A percentile compares a stretch with the other conserved stretches of the same genome.
Conservation (phyloP, 192 early-diverging fungal genomes). For the Coemansia sp. region DNA sequence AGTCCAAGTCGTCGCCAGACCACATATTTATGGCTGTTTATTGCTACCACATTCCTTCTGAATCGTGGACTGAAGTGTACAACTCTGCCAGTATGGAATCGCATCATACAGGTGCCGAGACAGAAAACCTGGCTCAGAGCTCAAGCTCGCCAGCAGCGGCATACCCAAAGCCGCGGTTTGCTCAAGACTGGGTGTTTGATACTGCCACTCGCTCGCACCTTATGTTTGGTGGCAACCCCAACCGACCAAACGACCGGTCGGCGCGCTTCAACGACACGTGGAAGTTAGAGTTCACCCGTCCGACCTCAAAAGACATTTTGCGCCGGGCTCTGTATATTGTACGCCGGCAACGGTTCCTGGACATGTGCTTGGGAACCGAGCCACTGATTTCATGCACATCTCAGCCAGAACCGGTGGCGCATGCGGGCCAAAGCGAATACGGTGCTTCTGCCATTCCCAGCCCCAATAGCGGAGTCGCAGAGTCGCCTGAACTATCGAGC, state of each 20-base stretch:
- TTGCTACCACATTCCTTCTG: constrained; percentile 55
- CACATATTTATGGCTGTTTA: constrained; percentile 41
- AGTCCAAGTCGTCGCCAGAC: constrained; percentile 5
- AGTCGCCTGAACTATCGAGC: constrained; percentile 8
- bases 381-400: not conserved
- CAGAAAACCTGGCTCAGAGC: not conserved
- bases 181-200: constrained; percentile 91
- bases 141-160: constrained; percentile 7
- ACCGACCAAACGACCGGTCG: constrained; percentile 40
- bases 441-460: constrained; percentile 49
- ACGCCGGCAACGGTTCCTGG: constrained; percentile 76
- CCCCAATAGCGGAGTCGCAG: constrained; percentile 26
- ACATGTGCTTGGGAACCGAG: constrained; percentile 61
- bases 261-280: constrained; percentile 53
- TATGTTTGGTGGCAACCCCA: constrained; percentile 93
- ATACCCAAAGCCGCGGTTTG: constrained; percentile 83
- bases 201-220: constrained; percentile 65
- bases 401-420: not conserved
- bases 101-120: constrained; percentile 27
- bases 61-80: constrained; percentile 51
- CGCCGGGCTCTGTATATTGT: constrained; percentile 72
- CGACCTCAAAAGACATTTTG: constrained; percentile 65
- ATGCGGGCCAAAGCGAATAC: constrained; percentile 10
- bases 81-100: constrained; percentile 24
- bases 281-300: constrained; percentile 42